phyloP scores from a whole-genome alignment of 106 monocot species.

The Dioscorea zingiberensis region DNA sequence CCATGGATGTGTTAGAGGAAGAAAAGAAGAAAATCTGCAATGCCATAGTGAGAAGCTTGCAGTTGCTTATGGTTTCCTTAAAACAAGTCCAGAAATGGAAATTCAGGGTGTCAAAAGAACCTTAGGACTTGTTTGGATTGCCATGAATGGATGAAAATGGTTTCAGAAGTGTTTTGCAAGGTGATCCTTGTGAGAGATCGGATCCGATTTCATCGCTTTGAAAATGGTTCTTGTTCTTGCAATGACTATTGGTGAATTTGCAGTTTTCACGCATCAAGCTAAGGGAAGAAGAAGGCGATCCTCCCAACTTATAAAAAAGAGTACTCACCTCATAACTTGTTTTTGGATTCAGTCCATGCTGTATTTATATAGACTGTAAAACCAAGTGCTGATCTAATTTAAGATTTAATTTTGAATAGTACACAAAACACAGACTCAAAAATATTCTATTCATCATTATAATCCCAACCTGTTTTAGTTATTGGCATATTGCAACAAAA shows the following conservation, averaged over 20 bases:
- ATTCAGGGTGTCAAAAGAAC: slow-evolving; percentile 66
- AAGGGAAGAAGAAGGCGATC: too few species aligned
- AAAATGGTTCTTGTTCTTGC: slow-evolving; percentile 53
- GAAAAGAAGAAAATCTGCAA: slow-evolving; percentile 53
- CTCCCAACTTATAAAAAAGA: too few species aligned
- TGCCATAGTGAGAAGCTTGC: slow-evolving; percentile 75
- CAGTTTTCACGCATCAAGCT: too few species aligned
- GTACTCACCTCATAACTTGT: too few species aligned
- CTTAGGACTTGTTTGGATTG: slow-evolving; percentile 55
- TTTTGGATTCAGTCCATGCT: too few species aligned
- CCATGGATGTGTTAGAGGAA: slow-evolving; percentile 57
- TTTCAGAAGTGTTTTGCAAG: slow-evolving; percentile 35
- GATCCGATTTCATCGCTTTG: slow-evolving; percentile 57
- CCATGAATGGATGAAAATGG: slow-evolving; percentile 65
- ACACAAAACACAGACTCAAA: too few species aligned
- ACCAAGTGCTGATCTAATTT: too few species aligned
- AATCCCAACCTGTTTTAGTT: too few species aligned
- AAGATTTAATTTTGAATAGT: too few species aligned
- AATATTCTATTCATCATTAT: too few species aligned
- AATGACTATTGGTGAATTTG: slow-evolving; percentile 66
- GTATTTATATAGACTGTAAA: too few species aligned
- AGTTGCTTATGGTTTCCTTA: slow-evolving; percentile 44
- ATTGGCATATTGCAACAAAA: too few species aligned
- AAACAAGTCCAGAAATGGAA: slow-evolving; percentile 35
- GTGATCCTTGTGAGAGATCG: slow-evolving; percentile 56